A percentile compares a stretch with the other conserved stretches of the same genome.
Evolutionary conservation across 441 rosid species (phyloP).

Genomic region (Populus hybrid): DNA sequence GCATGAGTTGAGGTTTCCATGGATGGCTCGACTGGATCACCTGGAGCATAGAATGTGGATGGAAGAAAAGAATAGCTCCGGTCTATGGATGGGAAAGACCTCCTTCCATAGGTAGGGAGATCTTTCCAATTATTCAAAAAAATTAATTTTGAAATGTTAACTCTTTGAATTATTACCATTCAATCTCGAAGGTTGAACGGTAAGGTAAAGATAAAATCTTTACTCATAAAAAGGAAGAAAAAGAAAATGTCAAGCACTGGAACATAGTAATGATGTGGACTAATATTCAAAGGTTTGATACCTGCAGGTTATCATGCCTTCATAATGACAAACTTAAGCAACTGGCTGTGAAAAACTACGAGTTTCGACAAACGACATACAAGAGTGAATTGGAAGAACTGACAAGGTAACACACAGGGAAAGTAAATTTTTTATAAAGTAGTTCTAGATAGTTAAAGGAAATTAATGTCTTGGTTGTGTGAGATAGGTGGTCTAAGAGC

Average conservation of each 20-base stretch:
- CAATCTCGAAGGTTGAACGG: too few species aligned
- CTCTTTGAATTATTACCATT: not conserved
- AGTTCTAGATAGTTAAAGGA: not conserved
- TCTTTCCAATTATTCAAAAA: not conserved
- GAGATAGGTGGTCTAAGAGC: conserved; percentile 48
- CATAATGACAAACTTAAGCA: conserved; percentile 28
- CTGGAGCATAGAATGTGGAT: conserved; percentile 62
- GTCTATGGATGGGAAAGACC: conserved; percentile 45
- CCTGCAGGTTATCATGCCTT: conserved; percentile 35
- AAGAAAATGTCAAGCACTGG: not conserved
- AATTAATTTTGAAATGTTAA: not conserved
- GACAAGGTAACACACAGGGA: conserved; percentile 30
- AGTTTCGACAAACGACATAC: conserved; percentile 43
- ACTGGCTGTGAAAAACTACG: conserved; percentile 44
- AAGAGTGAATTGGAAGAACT: conserved; percentile 44
- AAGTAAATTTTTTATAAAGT: too few species aligned
- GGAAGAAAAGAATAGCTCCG: conserved; percentile 42
- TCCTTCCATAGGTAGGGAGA: conserved; percentile 37
- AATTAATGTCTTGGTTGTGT: not conserved
- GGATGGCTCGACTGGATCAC: conserved; percentile 58
- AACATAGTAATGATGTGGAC: not conserved
- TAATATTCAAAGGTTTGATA: not conserved
- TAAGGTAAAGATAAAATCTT: not conserved
- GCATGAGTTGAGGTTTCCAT: conserved; percentile 47
- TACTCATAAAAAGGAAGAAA: not conserved